These are phyloP conservation scores for Candida sanyaensis DNA, from an alignment of 1,139 yeast genomes.

Conservation along the genomic window DNA sequence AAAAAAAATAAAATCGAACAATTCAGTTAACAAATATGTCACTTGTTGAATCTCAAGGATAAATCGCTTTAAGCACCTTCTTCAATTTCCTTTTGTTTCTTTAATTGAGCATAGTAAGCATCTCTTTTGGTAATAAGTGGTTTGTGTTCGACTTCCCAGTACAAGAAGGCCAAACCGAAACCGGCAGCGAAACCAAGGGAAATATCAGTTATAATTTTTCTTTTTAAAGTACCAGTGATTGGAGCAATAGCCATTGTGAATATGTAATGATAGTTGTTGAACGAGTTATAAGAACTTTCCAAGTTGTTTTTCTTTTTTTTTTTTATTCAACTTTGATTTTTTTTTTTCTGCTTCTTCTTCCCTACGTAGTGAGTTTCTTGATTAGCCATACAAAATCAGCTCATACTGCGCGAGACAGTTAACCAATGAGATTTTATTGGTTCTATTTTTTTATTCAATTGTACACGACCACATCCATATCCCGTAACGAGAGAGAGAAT, in stretches of 20 bases:
- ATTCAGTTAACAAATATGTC: neutral
- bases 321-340: neutral
- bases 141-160: slow-evolving; percentile 58
- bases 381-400: slow-evolving; percentile 18
- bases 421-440: slow-evolving; percentile 19
- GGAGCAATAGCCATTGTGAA: slow-evolving; percentile 81
- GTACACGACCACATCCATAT: slow-evolving; percentile 1
- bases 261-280: slow-evolving; percentile 1
- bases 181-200: slow-evolving; percentile 59
- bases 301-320: neutral
- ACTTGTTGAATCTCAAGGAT: too few relatives aligned
- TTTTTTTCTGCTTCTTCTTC: neutral
- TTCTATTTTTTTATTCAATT: neutral
- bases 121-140: slow-evolving; percentile 75
- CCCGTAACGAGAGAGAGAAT: neutral
- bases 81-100: slow-evolving; percentile 73
- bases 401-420: slow-evolving; percentile 13
- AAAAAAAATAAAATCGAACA: neutral
- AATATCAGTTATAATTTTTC: slow-evolving; percentile 81
- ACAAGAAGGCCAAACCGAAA: slow-evolving; percentile 33
- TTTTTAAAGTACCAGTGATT: slow-evolving; percentile 81
- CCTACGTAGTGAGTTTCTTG: neutral
- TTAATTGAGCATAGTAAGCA: slow-evolving; percentile 75
- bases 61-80: slow-evolving; percentile 30
- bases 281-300: neutral